Evolutionary conservation across 768 basidiomycete species (phyloP).

Genomic region (Pleurotus cornucopiae): DNA sequence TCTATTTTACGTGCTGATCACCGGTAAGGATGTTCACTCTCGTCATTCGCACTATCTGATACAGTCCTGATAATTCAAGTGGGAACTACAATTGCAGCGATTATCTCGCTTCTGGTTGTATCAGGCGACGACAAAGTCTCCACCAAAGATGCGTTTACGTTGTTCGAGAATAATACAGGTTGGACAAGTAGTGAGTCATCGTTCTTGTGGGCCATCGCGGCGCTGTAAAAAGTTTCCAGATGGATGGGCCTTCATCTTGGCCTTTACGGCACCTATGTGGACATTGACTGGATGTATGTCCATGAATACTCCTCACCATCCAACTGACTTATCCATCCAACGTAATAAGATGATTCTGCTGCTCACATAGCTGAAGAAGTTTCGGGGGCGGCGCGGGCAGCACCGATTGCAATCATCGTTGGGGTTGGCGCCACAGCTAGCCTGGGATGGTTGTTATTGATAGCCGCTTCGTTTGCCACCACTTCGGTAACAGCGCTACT

Average conservation of each 20-base stretch:
- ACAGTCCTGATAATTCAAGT: constrained; percentile 29
- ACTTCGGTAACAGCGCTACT: constrained; percentile 50
- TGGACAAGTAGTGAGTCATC: constrained; percentile 52
- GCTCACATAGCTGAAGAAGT: constrained; percentile 75
- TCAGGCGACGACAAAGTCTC: constrained; percentile 59
- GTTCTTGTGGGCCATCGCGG: background rate
- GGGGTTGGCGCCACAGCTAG: constrained; percentile 56
- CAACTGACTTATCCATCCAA: background rate
- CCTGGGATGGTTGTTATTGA: constrained; percentile 63
- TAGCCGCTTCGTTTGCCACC: constrained; percentile 64
- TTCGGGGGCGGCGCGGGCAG: constrained; percentile 56
- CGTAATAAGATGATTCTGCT: constrained; percentile 61
- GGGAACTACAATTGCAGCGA: constrained; percentile 61
- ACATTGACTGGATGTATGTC: constrained; percentile 69
- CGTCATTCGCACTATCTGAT: constrained; percentile 12
- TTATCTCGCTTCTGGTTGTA: constrained; percentile 53
- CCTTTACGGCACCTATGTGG: constrained; percentile 79
- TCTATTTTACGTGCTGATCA: constrained; percentile 64
- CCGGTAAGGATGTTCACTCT: constrained; percentile 34
- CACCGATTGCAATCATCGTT: constrained; percentile 66
- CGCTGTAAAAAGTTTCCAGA: constrained; percentile 30
- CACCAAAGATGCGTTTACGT: constrained; percentile 61
- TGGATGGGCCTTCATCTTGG: constrained; percentile 70
- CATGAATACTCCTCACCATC: background rate
- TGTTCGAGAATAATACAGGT: constrained; percentile 69